Evolutionary conservation across 495 filamentous ascomycete species (phyloP).

Genomic region (Aspergillus conjunctus): DNA sequence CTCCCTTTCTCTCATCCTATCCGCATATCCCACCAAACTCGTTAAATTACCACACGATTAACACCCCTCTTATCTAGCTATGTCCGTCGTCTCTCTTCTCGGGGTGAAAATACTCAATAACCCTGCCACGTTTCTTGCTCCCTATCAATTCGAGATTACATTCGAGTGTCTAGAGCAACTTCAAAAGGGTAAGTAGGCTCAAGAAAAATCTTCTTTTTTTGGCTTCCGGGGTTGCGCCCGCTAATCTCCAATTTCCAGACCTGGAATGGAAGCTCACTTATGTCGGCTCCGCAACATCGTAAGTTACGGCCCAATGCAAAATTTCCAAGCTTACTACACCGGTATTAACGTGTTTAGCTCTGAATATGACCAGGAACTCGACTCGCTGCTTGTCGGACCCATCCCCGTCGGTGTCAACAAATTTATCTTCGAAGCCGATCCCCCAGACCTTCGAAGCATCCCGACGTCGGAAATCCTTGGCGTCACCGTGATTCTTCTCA

Average conservation of each 20-base stretch:
- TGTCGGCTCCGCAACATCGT: constrained; percentile 96
- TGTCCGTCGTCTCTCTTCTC: constrained; percentile 96
- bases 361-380: constrained; percentile 97
- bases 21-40: not conserved
- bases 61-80: constrained; percentile 47
- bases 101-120: constrained; percentile 96
- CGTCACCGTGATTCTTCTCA: constrained; percentile 94
- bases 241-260: constrained; percentile 55
- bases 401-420: constrained; percentile 98
- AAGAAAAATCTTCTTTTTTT: not conserved
- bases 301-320: constrained; percentile 33
- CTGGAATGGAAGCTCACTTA: constrained; percentile 99
- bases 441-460: constrained; percentile 85
- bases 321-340: not conserved
- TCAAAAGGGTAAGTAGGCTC: constrained; percentile 69
- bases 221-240: not conserved
- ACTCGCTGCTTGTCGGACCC: constrained; percentile 92
- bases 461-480: constrained; percentile 93
- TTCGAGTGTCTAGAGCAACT: constrained; percentile 95
- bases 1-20: constrained; percentile 4
- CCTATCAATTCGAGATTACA: constrained; percentile 96
- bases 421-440: constrained; percentile 95
- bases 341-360: constrained; percentile 57
- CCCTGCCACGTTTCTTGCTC: constrained; percentile 82
- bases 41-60: constrained; percentile 4